These are phyloP conservation scores for Beauveria medogensis DNA, from an alignment of 2,329 filamentous ascomycete genomes.

Conservation along the genomic window DNA sequence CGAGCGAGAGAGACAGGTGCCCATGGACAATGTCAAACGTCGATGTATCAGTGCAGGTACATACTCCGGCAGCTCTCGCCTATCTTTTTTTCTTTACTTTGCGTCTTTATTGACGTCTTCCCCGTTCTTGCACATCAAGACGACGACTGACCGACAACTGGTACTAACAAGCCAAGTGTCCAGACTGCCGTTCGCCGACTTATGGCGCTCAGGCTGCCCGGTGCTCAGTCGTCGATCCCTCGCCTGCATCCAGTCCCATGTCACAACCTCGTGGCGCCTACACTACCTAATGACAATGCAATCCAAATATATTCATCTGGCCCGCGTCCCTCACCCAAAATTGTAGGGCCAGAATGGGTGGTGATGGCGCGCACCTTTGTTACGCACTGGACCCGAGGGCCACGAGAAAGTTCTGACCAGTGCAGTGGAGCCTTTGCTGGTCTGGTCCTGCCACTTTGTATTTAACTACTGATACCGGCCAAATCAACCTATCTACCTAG, in stretches of 20 bases:
- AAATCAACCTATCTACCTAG: too few species aligned
- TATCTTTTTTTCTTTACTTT: neutral
- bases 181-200: neutral
- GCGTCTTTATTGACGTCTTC: neutral
- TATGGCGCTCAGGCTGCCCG: neutral
- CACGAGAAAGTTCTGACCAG: too few species aligned
- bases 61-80: neutral
- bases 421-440: neutral
- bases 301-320: neutral
- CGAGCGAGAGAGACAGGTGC: too few species aligned
- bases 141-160: neutral
- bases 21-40: too few species aligned
- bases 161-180: neutral
- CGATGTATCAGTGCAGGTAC: neutral
- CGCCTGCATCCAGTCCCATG: neutral
- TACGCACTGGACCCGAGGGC: neutral
- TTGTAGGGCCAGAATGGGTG: neutral
- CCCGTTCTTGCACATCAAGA: neutral
- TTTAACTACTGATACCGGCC: too few species aligned
- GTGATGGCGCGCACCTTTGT: too few species aligned
- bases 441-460: neutral
- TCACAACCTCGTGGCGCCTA: neutral
- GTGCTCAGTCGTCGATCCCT: constrained; percentile 1
- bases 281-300: neutral
- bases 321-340: neutral